Percentiles rank a stretch among this genome's conserved stretches.
Evolutionary conservation across 371 early-diverging fungal genomes (phyloP).

Genomic region (Parasitella parasitica): DNA sequence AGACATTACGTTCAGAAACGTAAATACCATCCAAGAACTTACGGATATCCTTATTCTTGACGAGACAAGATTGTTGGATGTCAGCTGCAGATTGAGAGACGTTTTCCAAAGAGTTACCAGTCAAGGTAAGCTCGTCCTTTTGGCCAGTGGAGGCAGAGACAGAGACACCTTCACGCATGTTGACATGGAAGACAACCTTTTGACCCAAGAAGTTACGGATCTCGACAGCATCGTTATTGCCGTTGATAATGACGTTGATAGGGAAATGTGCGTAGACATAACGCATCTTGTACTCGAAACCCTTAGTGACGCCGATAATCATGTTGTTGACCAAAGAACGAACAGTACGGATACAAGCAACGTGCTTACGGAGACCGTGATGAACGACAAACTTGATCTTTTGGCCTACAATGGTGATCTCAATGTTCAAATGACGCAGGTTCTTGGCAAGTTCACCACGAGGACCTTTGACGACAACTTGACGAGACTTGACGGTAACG

Average conservation of each 20-base stretch:
- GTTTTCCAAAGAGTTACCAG: slow-evolving; percentile 96
- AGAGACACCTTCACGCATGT: slow-evolving; percentile 91
- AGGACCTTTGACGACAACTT: slow-evolving; percentile 78
- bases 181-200: slow-evolving; percentile 90
- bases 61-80: slow-evolving; percentile 76
- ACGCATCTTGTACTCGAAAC: slow-evolving; percentile 99
- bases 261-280: slow-evolving; percentile 99
- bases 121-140: slow-evolving; percentile 97
- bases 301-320: slow-evolving; percentile 99
- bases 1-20: slow-evolving; percentile 80
- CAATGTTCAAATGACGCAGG: slow-evolving; percentile 94
- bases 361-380: slow-evolving; percentile 98
- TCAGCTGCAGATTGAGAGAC: slow-evolving; percentile 97
- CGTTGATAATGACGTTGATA: slow-evolving; percentile 95
- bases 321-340: slow-evolving; percentile 97
- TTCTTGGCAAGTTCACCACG: slow-evolving; percentile 92
- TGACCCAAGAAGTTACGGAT: slow-evolving; percentile 99
- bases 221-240: slow-evolving; percentile 84
- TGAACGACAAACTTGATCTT: slow-evolving; percentile 87
- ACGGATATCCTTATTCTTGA: slow-evolving; percentile 96
- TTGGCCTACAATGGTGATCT: slow-evolving; percentile 57
- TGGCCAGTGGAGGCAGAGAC: slow-evolving; percentile 80
- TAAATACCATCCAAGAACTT: slow-evolving; percentile 99
- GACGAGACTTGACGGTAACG: slow-evolving; percentile 77
- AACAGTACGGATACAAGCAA: slow-evolving; percentile 97